Evolutionary conservation across 1,139 yeast species (phyloP), one percentile per base, ranked within the genome.

Genomic region (Suhomyces ambrosiae): DNA sequence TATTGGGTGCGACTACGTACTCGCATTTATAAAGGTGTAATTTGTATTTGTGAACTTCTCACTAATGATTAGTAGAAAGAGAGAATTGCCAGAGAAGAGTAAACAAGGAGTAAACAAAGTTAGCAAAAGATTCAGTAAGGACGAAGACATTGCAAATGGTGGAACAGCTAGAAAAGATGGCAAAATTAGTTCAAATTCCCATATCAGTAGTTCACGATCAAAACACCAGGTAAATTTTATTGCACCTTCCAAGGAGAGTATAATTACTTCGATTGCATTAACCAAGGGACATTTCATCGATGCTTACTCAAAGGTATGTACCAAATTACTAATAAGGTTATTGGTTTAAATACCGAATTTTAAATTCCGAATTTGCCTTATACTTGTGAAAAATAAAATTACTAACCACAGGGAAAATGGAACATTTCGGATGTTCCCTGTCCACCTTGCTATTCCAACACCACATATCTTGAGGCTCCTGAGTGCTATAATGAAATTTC

Each of bases 271-370:
- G 3, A 56, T 45, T 23, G 58, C 68, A 2, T 49, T 78, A 41
- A 79, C 86, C 0, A 76, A 69, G 55, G 70, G 81, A 5, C 82
- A 81, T 48, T 83, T 81, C 48, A 55, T 80, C 15, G 88, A 82
- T 43, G 71, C 72, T 3, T 83, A 83, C 49, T 74, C 83, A 14
- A 71, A 58, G 42, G 61, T 56, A 52, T 11, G 66, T 56, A 17
- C 12, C 3, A 9, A 18, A 18, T n/a, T 22, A 22, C 4, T 10
- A 3, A 3, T 22, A 22, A 5, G n/a, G 23, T n/a, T n/a, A n/a
- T n/a, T n/a, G n/a, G n/a, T n/a, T n/a, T n/a, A n/a, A n/a, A n/a
- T n/a, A n/a, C n/a, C n/a, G n/a, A n/a, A n/a, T n/a, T n/a, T n/a
- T n/a, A n/a, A n/a, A n/a, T n/a, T n/a, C n/a, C 21, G 7, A 18